Conservation (phyloP, 1,139 yeast species). For the Debaryomyces sp. region DNA sequence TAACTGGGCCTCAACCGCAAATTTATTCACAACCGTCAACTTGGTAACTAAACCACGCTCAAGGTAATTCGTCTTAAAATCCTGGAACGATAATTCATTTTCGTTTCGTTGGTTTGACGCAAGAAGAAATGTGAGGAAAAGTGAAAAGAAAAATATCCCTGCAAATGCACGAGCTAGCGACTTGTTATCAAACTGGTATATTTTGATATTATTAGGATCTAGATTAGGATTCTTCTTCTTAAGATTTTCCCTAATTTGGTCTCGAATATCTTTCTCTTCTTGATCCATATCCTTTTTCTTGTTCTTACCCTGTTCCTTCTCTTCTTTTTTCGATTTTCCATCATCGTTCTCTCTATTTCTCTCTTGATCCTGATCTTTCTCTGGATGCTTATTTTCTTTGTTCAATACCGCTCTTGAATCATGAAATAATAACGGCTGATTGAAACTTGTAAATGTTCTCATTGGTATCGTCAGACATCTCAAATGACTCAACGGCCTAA, state of each 20-base stretch:
- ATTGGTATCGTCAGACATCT: slow-evolving; percentile 5
- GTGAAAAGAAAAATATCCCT: slow-evolving; percentile 15
- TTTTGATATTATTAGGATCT: slow-evolving; percentile 35
- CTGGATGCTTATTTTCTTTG: not conserved
- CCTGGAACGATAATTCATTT: slow-evolving; percentile 79
- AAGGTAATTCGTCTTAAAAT: slow-evolving; percentile 79
- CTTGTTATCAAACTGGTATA: slow-evolving; percentile 30
- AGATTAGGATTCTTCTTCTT: slow-evolving; percentile 35
- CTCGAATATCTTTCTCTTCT: slow-evolving; percentile 33
- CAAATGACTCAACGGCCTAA: slow-evolving; percentile 1
- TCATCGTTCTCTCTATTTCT: slow-evolving; percentile 10
- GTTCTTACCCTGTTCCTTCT: slow-evolving; percentile 11
- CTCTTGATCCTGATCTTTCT: slow-evolving; percentile 6
- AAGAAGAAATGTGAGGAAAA: slow-evolving; percentile 15
- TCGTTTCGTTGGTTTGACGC: slow-evolving; percentile 20
- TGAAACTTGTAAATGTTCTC: slow-evolving; percentile 5
- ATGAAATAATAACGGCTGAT: slow-evolving; percentile 10
- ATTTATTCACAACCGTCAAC: slow-evolving; percentile 74
- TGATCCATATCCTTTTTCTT: slow-evolving; percentile 15
- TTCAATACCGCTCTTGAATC: slow-evolving; percentile 3
- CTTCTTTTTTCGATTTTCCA: slow-evolving; percentile 13
- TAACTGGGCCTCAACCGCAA: slow-evolving; percentile 73
- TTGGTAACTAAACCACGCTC: slow-evolving; percentile 83
- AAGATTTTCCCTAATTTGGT: slow-evolving; percentile 34
- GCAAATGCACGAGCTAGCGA: slow-evolving; percentile 19